Conservation (phyloP, 352 stramenopile genomes). For the Peronosclerospora sorghi region DNA sequence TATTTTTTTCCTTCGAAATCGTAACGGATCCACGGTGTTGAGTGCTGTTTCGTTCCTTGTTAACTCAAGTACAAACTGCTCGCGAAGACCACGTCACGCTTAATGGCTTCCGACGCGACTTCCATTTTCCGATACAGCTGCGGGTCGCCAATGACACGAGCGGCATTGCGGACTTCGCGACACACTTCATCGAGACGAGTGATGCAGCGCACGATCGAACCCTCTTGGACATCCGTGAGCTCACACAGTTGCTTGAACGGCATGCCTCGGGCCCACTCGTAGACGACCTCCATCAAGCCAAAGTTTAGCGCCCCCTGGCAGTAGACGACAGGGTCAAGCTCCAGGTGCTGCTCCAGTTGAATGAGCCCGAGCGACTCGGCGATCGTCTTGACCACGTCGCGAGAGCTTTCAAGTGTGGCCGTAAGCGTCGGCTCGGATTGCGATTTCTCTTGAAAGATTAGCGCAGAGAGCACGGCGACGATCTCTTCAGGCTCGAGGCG, state of each 20-base stretch:
- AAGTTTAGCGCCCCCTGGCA: constrained; percentile 91
- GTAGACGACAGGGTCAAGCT: constrained; percentile 88
- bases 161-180: constrained; percentile 93
- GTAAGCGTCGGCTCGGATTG: constrained; percentile 70
- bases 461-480: constrained; percentile 89
- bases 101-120: constrained; percentile 92
- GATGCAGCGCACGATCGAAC: constrained; percentile 95
- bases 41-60: too few relatives aligned
- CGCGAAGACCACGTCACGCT: constrained; percentile 97
- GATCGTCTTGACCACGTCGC: constrained; percentile 84
- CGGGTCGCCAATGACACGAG: constrained; percentile 90
- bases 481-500: constrained; percentile 95
- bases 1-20: too few relatives aligned
- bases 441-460: constrained; percentile 96
- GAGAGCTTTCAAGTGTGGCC: constrained; percentile 53
- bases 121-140: constrained; percentile 97
- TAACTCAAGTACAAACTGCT: constrained; percentile 88
- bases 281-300: constrained; percentile 90
- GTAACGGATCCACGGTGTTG: too few relatives aligned
- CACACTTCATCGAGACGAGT: constrained; percentile 96
- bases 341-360: constrained; percentile 70
- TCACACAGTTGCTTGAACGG: constrained; percentile 94
- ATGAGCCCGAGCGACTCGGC: constrained; percentile 70
- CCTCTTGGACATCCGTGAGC: constrained; percentile 95
- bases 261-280: constrained; percentile 97